Evolutionary conservation across 1,284 basidiomycete genomes (phyloP), one percentile per base, ranked within the genome.

Genomic region (Leccinum fuscescens): DNA sequence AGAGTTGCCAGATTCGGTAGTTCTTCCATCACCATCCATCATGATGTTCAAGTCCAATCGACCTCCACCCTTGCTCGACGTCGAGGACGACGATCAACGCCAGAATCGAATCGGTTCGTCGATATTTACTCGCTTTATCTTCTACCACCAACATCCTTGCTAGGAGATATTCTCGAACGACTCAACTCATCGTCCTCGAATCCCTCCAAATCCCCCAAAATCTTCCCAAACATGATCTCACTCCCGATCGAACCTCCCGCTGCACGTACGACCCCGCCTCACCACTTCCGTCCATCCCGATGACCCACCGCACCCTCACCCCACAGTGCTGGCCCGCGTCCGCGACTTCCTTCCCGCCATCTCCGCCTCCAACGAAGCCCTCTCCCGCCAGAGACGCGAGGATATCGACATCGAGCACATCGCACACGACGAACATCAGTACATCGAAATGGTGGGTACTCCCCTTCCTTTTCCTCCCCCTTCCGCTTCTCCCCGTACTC

Each of bases 381-480:
- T 89, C 22, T 65, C 77, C 2, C 74, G 78, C 39, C 74, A 76
- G 29, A 79, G 85, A 61, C 85, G 86, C 0, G 69, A 71, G 15
- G 85, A 83, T 64, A 76, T 89, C 22, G 82, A 89, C 66, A 87
- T 90, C 48, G 88, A 90, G 69, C 79, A 84, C 57, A 65, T 89
- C 20, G 69, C 72, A 7, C 71, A 70, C 11, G 76, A 76, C 27
- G 77, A 77, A 58, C 76, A 78, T 12, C 77, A 72, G 59, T 84
- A 86, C 67, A 86, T 90, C 62, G 81, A 88, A 67, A 89, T 90
- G 87, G 87, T 86, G 56, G 57, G 81, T 69, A 24, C 0, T 22
- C 3, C 22, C 2, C 20, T 22, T 24, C 31, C n/a, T n/a, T n/a
- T n/a, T n/a, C 20, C 20, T 20, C 2, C 2, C 27, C 7, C 27